A percentile compares a stretch with the other conserved stretches of the same genome.
phyloP scores from a whole-genome alignment of 2,329 filamentous ascomycete genomes.

The Trichoderma citrinoviride region DNA sequence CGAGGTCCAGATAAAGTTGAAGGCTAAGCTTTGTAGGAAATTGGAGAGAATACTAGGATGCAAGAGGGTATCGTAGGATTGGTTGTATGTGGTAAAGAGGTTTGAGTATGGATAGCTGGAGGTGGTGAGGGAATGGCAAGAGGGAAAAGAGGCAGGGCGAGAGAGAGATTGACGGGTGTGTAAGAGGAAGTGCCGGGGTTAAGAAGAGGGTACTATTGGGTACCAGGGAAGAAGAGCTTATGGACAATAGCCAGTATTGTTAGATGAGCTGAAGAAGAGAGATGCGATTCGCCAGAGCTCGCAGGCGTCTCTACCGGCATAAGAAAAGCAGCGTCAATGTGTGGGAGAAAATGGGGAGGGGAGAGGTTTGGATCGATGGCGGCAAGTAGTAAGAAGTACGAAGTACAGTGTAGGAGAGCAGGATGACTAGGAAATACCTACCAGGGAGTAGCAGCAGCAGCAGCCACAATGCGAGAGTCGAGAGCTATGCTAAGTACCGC shows the following conservation, averaged over 20 bases:
- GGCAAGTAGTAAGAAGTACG: background rate
- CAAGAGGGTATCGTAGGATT: background rate
- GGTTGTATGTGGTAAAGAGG: background rate
- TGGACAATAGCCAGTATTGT: background rate
- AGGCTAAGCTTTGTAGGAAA: conserved; percentile 1
- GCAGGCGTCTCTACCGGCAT: background rate
- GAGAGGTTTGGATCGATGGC: conserved; percentile 14
- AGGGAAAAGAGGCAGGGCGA: background rate
- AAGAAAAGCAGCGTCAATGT: conserved; percentile 13
- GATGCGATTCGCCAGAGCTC: background rate
- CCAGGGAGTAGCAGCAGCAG: background rate
- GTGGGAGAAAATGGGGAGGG: conserved; percentile 20
- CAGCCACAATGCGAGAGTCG: background rate
- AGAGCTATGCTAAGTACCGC: background rate
- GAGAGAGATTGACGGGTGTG: background rate
- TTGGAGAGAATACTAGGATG: background rate
- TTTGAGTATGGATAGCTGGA: background rate
- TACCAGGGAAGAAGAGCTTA: background rate
- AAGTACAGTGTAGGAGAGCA: conserved; percentile 8
- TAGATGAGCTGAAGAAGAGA: background rate
- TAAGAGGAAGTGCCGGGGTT: background rate
- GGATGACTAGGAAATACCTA: background rate
- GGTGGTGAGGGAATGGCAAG: background rate
- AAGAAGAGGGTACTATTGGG: background rate
- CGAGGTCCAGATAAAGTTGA: background rate